Evolutionary conservation across 129 eudicot species (phyloP).

Genomic region (Ambrosia artemisiifolia): DNA sequence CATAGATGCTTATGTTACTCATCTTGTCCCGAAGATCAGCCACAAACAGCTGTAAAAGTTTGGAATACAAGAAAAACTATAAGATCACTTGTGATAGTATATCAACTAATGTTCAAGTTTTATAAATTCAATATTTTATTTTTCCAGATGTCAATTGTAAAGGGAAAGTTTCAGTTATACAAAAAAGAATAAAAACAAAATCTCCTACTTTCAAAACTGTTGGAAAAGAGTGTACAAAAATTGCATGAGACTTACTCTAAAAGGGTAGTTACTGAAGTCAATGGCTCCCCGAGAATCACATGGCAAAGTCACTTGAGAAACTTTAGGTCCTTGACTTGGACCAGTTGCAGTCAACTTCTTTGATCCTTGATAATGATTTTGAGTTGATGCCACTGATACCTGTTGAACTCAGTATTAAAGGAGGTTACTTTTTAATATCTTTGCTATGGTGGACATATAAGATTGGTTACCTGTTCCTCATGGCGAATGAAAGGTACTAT

Average conservation of each 20-base stretch:
- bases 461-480: conserved; percentile 63
- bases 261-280: conserved; percentile 87
- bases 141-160: conserved; percentile 8
- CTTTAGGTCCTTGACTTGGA: conserved; percentile 63
- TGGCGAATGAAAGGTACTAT: conserved; percentile 78
- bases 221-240: background rate
- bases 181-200: background rate
- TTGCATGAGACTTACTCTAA: conserved; percentile 58
- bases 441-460: background rate
- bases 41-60: conserved; percentile 72
- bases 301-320: conserved; percentile 91
- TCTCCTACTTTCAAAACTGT: background rate
- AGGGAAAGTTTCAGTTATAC: background rate
- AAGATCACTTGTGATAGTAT: conserved; percentile 21
- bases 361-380: conserved; percentile 68
- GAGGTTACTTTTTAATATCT: background rate
- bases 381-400: conserved; percentile 75
- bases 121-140: conserved; percentile 7
- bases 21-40: conserved; percentile 81
- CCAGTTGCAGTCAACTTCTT: conserved; percentile 40
- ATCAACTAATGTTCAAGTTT: background rate
- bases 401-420: conserved; percentile 29
- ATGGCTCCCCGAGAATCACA: conserved; percentile 95
- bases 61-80: conserved; percentile 31
- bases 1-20: conserved; percentile 82